phyloP scores from a whole-genome alignment of 352 stramenopile species.

The Pythium sukuiense region DNA sequence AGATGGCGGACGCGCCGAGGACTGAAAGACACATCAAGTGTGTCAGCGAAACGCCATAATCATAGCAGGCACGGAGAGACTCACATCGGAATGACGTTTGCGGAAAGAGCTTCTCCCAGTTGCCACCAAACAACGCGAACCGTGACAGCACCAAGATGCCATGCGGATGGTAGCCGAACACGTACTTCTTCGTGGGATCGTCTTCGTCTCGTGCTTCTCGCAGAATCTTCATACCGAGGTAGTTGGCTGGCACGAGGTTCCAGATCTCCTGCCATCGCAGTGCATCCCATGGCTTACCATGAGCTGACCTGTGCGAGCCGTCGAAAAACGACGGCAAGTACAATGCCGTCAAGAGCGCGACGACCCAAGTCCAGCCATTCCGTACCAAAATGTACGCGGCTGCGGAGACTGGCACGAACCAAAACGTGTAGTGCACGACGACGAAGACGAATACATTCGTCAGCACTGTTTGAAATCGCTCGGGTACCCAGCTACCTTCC shows the following conservation, averaged over 20 bases:
- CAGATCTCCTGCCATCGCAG: conserved; percentile 46
- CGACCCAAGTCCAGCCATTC: conserved; percentile 47
- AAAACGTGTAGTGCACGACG: conserved; percentile 74
- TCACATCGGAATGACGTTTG: conserved; percentile 24
- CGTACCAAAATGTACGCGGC: conserved; percentile 1
- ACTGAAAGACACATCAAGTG: no score
- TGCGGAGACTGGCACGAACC: conserved; percentile 32
- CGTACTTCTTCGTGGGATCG: conserved; percentile 46
- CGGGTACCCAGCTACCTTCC: conserved; percentile 38
- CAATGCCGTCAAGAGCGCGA: conserved; percentile 35
- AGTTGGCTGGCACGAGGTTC: conserved; percentile 45
- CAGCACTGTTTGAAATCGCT: conserved; percentile 39
- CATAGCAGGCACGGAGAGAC: neutral
- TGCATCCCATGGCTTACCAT: conserved; percentile 44
- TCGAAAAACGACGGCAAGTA: conserved; percentile 61
- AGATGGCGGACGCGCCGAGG: conserved; percentile 64
- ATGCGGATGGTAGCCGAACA: conserved; percentile 73
- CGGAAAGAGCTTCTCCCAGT: conserved; percentile 68
- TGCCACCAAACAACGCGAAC: conserved; percentile 57
- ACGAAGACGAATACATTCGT: conserved; percentile 54
- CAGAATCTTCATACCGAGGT: conserved; percentile 53
- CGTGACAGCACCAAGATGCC: conserved; percentile 73
- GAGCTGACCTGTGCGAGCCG: conserved; percentile 43
- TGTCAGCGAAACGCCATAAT: neutral
- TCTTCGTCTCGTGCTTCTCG: conserved; percentile 46